Evolutionary conservation across 768 basidiomycete species (phyloP), one percentile per base, ranked within the genome.

Genomic region (Boletus vinaceobasis): DNA sequence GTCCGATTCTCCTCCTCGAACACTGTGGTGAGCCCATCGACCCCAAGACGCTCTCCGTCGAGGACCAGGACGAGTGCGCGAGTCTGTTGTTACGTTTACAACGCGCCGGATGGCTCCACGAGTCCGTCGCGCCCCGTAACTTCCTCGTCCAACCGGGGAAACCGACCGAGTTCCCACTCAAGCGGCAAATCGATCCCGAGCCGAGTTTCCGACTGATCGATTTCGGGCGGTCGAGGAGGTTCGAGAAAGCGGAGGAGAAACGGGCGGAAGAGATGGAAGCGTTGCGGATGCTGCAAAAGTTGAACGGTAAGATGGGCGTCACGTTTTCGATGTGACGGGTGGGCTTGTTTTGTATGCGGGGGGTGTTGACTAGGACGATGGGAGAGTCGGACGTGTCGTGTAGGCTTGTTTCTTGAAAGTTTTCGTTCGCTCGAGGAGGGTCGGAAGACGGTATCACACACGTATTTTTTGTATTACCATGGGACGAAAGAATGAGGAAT

Each of bases 141-240:
- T 68, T 80, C 43, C 62, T 81, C 31, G 61, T 72, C 17, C 79
- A 81, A 50, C 61, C 60, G 0, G 79, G 79, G 3, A 76, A 75
- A 23, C 69, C 77, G 40, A 69, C 67, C 8, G 56, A 58, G n/a
- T 65, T 54, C n/a, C 68, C 60, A 33, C 7, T 57, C 31, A 17
- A 53, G 7, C 47, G 65, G n/a, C 0, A 32, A 5, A 0, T 0
- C 1, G 21, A 50, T 11, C 48, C 64, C 8, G 58, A 68, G 53
- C 32, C n/a, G 29, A 72, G 75, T 45, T 82, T 79, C 60, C 74
- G 80, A 23, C 48, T 82, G 56, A 79, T 82, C 50, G 81, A 82
- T 60, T 80, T 81, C 37, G 81, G 81, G 13, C 71, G 79, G 50
- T 69, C 72, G 53, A 56, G 19, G 26, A 50, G 26, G 53, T 56